These are phyloP conservation scores for Laetiporus sulphureus DNA, from an alignment of 1,284 basidiomycete species.

Conservation along the genomic window DNA sequence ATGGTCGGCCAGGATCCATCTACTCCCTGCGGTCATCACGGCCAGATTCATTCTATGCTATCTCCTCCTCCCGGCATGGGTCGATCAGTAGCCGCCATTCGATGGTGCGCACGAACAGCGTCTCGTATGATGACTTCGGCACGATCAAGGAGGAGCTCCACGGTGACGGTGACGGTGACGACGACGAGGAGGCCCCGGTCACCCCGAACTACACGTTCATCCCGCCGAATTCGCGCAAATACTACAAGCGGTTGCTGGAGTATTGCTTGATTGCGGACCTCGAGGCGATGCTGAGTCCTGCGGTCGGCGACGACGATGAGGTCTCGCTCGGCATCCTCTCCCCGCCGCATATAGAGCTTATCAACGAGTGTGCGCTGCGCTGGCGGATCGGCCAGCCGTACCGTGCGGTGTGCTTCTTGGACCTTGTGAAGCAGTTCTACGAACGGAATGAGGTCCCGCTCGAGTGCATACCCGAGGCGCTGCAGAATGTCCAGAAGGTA, in stretches of 20 bases:
- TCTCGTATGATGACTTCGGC: conserved; percentile 32
- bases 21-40: conserved; percentile 35
- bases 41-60: conserved; percentile 27
- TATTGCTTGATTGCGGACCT: conserved; percentile 83
- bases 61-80: conserved; percentile 38
- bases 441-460: conserved; percentile 88
- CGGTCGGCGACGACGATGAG: conserved; percentile 92
- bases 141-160: conserved; percentile 37
- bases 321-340: conserved; percentile 95
- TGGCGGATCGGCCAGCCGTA: conserved; percentile 87
- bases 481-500: conserved; percentile 67
- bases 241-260: conserved; percentile 81
- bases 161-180: conserved; percentile 62
- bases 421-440: conserved; percentile 83
- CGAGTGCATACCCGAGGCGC: conserved; percentile 90
- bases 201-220: conserved; percentile 84
- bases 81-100: conserved; percentile 66
- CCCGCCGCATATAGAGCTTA: conserved; percentile 70
- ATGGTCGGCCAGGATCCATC: conserved; percentile 47
- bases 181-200: conserved; percentile 62
- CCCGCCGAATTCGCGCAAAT: conserved; percentile 82
- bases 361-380: conserved; percentile 82
- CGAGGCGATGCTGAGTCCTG: conserved; percentile 80
- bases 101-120: conserved; percentile 27
- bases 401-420: conserved; percentile 77